Evolutionary conservation across 2,329 filamentous ascomycete species (phyloP).

Genomic region (Orbilia javanica): DNA sequence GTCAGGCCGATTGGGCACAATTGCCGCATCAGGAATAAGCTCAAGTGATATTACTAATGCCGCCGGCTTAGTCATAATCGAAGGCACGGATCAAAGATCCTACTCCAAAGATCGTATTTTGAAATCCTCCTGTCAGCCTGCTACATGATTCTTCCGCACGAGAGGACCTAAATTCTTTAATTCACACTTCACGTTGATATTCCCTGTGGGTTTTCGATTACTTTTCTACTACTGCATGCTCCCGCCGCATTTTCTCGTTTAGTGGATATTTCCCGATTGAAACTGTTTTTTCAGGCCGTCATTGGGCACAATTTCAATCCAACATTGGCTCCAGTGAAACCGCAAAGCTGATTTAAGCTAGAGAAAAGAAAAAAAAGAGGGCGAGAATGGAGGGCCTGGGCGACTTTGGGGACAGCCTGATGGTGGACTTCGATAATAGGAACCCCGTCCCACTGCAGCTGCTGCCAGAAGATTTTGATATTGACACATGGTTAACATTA

Average conservation of each 20-base stretch:
- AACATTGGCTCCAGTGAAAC: constrained; percentile 3
- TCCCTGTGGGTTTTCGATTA: background rate
- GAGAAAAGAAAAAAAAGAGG: background rate
- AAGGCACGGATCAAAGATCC: background rate
- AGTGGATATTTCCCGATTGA: constrained; percentile 25
- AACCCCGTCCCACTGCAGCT: constrained; percentile 18
- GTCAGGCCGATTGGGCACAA: constrained; percentile 57
- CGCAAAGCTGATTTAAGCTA: background rate
- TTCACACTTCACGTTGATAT: background rate
- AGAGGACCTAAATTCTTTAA: constrained; percentile 7
- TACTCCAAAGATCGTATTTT: constrained; percentile 29
- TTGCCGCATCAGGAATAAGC: constrained; percentile 41
- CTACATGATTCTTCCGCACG: constrained; percentile 7
- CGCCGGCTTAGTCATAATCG: constrained; percentile 41
- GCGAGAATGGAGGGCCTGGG: constrained; percentile 39
- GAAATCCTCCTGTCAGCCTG: constrained; percentile 25
- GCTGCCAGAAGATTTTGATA: constrained; percentile 40
- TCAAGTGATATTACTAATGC: constrained; percentile 45
- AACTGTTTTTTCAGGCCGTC: constrained; percentile 9
- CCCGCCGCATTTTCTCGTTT: constrained; percentile 1
- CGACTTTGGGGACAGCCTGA: constrained; percentile 41
- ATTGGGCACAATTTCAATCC: constrained; percentile 29
- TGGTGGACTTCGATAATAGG: constrained; percentile 37
- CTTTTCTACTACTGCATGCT: constrained; percentile 7
- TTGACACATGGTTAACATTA: constrained; percentile 49